Percentiles rank a stretch among this genome's conserved stretches.
Evolutionary conservation across 768 basidiomycete genomes (phyloP).

Genomic region (Russula abietina): DNA sequence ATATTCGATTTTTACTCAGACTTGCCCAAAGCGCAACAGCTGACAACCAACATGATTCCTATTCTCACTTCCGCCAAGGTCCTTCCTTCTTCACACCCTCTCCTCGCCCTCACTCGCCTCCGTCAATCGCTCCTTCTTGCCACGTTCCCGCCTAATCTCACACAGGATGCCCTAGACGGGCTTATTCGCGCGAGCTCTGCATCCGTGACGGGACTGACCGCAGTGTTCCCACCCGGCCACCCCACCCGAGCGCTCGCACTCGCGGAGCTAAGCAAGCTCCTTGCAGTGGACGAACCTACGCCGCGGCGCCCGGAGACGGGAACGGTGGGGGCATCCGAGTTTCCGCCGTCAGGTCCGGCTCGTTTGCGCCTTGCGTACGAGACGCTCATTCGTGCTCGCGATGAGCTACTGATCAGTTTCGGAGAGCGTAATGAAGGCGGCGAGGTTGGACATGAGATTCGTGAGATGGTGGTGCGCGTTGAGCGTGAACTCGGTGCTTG

Average conservation of each 20-base stretch:
- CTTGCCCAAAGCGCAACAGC: conserved; percentile 42
- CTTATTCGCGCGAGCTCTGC: conserved; percentile 53
- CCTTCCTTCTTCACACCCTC: conserved; percentile 66
- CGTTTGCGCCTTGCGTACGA: conserved; percentile 61
- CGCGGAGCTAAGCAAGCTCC: conserved; percentile 75
- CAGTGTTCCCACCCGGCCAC: conserved; percentile 57
- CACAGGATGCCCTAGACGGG: conserved; percentile 55
- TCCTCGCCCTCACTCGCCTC: conserved; percentile 68
- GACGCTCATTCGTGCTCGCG: conserved; percentile 54
- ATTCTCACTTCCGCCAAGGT: conserved; percentile 55
- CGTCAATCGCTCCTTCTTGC: conserved; percentile 61
- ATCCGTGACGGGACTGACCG: conserved; percentile 46
- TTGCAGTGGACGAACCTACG: conserved; percentile 69
- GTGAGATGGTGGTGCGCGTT: conserved; percentile 51
- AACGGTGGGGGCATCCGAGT: conserved; percentile 29
- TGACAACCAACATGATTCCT: conserved; percentile 60
- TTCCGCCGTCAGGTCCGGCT: conserved; percentile 62
- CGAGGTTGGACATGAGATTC: conserved; percentile 55
- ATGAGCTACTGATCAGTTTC: conserved; percentile 65
- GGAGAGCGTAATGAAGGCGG: conserved; percentile 67
- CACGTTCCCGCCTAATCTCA: conserved; percentile 37
- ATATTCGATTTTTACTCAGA: conserved; percentile 2
- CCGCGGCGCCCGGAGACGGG: conserved; percentile 31
- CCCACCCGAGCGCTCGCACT: conserved; percentile 70
- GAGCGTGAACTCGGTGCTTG: conserved; percentile 73